Evolutionary conservation across 2,329 filamentous ascomycete species (phyloP).

Genomic region (Ascochyta viciae-villosae): DNA sequence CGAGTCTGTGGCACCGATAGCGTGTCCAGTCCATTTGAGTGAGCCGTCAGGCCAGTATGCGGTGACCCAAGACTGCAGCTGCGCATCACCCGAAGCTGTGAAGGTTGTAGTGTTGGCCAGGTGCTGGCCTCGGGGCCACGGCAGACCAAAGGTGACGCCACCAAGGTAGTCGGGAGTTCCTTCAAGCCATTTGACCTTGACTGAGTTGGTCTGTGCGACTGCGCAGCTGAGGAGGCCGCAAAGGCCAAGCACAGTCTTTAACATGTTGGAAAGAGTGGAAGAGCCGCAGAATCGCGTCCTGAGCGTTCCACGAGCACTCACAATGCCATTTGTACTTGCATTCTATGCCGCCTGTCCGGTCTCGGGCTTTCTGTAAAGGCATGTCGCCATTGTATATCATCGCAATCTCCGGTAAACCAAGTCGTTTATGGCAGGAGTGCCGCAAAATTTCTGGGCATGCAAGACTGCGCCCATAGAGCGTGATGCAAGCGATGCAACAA

Average conservation of each 20-base stretch:
- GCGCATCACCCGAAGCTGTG: slow-evolving; percentile 34
- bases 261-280: slow-evolving; percentile 23
- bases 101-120: slow-evolving; percentile 47
- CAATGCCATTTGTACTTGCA: slow-evolving; percentile 11
- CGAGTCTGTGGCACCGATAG: slow-evolving; percentile 55
- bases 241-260: slow-evolving; percentile 22
- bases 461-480: slow-evolving; percentile 20
- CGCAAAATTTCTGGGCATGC: slow-evolving; percentile 19
- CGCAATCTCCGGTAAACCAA: slow-evolving; percentile 23
- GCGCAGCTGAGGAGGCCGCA: slow-evolving; percentile 24
- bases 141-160: slow-evolving; percentile 51
- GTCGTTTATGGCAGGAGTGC: slow-evolving; percentile 22
- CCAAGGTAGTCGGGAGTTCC: slow-evolving; percentile 34
- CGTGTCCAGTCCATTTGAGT: slow-evolving; percentile 68
- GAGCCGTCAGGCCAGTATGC: slow-evolving; percentile 68
- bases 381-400: slow-evolving; percentile 17
- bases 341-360: slow-evolving; percentile 1
- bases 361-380: slow-evolving; percentile 10
- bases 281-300: slow-evolving; percentile 8
- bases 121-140: slow-evolving; percentile 49
- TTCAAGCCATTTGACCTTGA: slow-evolving; percentile 44
- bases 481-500: slow-evolving; percentile 15
- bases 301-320: slow-evolving; percentile 2
- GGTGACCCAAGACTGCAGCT: slow-evolving; percentile 63
- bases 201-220: slow-evolving; percentile 25